phyloP scores from a whole-genome alignment of 2,329 filamentous ascomycete species.

The Talaromyces atroroseus region DNA sequence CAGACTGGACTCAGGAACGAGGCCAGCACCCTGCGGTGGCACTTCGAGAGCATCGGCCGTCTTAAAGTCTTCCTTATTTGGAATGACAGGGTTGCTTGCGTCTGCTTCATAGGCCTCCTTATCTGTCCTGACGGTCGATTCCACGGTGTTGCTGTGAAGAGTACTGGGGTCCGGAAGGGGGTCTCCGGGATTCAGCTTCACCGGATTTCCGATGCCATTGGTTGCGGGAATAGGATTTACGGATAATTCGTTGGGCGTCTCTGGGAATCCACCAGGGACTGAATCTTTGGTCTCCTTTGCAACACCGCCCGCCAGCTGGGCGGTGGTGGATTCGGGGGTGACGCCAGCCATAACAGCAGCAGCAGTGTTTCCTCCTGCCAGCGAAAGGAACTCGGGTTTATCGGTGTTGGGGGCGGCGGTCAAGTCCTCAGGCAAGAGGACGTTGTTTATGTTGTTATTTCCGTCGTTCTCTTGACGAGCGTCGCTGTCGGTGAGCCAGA shows the following conservation, averaged over 20 bases:
- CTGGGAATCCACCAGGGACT: conserved; percentile 65
- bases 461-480: conserved; percentile 78
- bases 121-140: conserved; percentile 61
- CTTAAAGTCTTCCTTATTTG: conserved; percentile 42
- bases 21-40: conserved; percentile 51
- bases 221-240: conserved; percentile 58
- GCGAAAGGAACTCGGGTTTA: conserved; percentile 11
- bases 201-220: conserved; percentile 64
- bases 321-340: conserved; percentile 66
- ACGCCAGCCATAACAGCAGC: conserved; percentile 52
- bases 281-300: conserved; percentile 36
- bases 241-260: conserved; percentile 55
- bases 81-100: conserved; percentile 44
- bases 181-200: conserved; percentile 73
- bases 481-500: conserved; percentile 77
- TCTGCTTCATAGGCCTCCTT: conserved; percentile 81
- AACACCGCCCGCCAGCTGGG: conserved; percentile 41
- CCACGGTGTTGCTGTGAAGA: conserved; percentile 65
- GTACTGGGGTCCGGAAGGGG: conserved; percentile 64
- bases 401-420: conserved; percentile 20
- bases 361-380: conserved; percentile 13
- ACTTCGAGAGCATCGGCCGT: conserved; percentile 42
- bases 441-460: conserved; percentile 86
- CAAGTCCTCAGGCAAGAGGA: conserved; percentile 72
- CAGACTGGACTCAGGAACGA: conserved; percentile 79